Evolutionary conservation across 805 yeast species (phyloP), one percentile per base, ranked within the genome.

Genomic region (Nakazawaea siamensis): DNA sequence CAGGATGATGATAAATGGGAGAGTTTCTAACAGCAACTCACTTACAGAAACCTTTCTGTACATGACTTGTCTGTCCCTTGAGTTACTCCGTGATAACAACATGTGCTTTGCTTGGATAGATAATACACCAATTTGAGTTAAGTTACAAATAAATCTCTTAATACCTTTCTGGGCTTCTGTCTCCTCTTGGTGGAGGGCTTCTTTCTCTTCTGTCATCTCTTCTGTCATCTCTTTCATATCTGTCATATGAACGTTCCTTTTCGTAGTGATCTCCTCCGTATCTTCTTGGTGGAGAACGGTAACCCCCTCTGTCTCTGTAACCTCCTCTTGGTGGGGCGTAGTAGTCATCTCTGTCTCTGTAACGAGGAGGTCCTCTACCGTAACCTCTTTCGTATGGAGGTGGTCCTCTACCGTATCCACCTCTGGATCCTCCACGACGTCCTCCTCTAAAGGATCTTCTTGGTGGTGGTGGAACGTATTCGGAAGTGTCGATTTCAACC

Each of bases 401-500:
- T 50, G 48, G 50, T 46, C 64, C 52, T 45, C 55, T 40, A 55
- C 49, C 58, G 42, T 55, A 62, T 42, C 49, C 49, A 18, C 34
- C 57, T 25, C 49, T 34, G 32, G 45, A 43, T 28, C 47, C 40
- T 35, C 56, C 54, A 40, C 57, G 50, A 46, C 48, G 54, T 32
- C 66, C 57, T 44, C 60, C 58, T 38, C 51, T 41, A 20, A 9
- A 10, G 27, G 43, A 66, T 56, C 51, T 49, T 38, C 64, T 60
- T 46, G 65, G 53, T 52, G 58, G 65, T 48, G 67, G 70, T 48
- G 62, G 76, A 36, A 71, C 64, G 47, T 69, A 72, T 34, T 78
- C 78, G 37, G 75, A 60, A 32, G 75, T 70, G 50, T 86, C 96
- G 58, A 80, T 85, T 60, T 85, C 95, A 40, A 82, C 84, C 34